phyloP scores from a whole-genome alignment of 2,329 filamentous ascomycete species.

The Fusarium cyanostomum region DNA sequence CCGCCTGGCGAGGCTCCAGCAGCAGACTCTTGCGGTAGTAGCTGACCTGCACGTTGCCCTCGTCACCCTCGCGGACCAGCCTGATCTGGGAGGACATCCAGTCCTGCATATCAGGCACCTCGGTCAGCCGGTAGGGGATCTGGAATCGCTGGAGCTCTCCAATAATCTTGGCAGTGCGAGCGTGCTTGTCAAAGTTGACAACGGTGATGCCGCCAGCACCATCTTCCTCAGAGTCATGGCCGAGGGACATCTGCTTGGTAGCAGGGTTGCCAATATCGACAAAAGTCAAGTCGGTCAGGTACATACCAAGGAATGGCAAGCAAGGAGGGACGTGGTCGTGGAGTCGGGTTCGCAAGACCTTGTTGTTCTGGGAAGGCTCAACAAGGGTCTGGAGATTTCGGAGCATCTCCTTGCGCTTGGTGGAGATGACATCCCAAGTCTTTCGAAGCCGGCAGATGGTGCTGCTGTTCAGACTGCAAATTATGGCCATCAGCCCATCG shows the following conservation, averaged over 20 bases:
- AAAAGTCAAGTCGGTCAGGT: conserved; percentile 95
- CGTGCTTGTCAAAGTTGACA: conserved; percentile 98
- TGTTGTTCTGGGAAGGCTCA: conserved; percentile 91
- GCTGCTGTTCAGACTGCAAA: conserved; percentile 91
- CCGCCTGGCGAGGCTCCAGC: conserved; percentile 77
- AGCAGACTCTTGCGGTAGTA: conserved; percentile 85
- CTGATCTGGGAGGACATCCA: conserved; percentile 88
- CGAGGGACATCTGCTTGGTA: conserved; percentile 73
- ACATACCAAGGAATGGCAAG: conserved; percentile 94
- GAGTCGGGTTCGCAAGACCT: conserved; percentile 82
- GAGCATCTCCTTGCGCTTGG: conserved; percentile 82
- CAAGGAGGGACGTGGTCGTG: conserved; percentile 90
- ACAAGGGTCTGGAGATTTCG: conserved; percentile 84
- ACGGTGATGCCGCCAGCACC: conserved; percentile 75
- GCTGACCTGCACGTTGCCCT: conserved; percentile 66
- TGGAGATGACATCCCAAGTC: conserved; percentile 90
- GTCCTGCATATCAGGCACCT: conserved; percentile 88
- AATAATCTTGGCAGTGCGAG: conserved; percentile 93
- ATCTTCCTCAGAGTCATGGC: conserved; percentile 63
- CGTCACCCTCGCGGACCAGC: conserved; percentile 72
- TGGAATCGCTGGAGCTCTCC: conserved; percentile 96
- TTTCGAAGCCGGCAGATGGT: conserved; percentile 87
- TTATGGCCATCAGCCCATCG: conserved; percentile 95
- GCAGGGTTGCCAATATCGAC: conserved; percentile 93
- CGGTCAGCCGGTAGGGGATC: conserved; percentile 84